Base-by-base conservation (phyloP, 208 protist species). In the Trypanosoma cruzi region DNA sequence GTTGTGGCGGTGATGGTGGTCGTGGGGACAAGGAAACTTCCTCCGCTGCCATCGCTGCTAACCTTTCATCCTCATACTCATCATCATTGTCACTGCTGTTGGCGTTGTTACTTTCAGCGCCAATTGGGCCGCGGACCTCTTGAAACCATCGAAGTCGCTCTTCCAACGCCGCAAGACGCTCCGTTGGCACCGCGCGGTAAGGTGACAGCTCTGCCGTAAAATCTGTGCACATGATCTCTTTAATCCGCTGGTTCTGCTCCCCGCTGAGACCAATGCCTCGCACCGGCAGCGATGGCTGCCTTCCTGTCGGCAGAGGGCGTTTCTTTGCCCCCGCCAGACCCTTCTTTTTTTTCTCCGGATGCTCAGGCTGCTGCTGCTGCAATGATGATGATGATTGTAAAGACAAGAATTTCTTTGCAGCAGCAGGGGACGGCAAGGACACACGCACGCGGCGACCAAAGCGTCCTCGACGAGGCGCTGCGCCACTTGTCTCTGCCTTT, bases 161-260 rank as follows among this genome's bases (percentile, higher is more conserved):
- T 31, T 74, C 59, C 44, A 75, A 14, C n/a, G 48, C 60, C n/a
- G 32, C 50, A 22, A 68, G 49, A 6, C 56, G 73, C 18, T 53
- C 26, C 8, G 8, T 44, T 24, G 62, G 13, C 20, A 42, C 7
- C 2, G 54, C 26, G 52, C n/a, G n/a, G n/a, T 73, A 83, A 37
- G 78, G 78, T 16, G 56, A 69, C 24, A 48, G 26, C 16, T 82
- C 53, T 2, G 36, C 50, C 5, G 66, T 31, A 0, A 65, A 71
- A 29, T 72, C 60, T 0, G 50, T 64, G 46, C 72, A 48, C 56
- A 93, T 60, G 44, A 93, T 65, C n/a, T 40, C 63, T 58, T 53
- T 54, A 14, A 90, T 71, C 1, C 88, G 85, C 4, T 26, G 50
- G 49, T 86, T 81, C 59, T 93, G 80, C 11, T 65, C 78, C 0